A percentile compares a stretch with the other conserved stretches of the same genome.
Evolutionary conservation across 225 moss, liverwort and hornwort species (phyloP).

Genomic region (Antitrichia curtipendula): DNA sequence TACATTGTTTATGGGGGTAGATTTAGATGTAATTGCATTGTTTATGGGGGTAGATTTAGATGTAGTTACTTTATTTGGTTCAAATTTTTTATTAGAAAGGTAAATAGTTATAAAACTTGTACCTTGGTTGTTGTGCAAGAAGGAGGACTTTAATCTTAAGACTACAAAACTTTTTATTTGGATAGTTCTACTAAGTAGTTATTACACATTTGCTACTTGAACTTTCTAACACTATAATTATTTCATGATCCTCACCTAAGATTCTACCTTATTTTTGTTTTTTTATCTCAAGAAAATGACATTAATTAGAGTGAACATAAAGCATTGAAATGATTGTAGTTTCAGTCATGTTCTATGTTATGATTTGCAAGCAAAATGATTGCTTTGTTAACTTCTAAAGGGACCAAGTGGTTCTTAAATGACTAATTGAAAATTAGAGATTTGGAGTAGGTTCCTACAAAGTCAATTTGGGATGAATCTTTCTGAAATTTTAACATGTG

Average conservation of each 20-base stretch:
- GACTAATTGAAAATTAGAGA: not conserved
- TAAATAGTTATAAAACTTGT: not conserved
- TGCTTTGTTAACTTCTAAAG: not conserved
- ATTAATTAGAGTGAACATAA: not conserved
- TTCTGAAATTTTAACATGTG: not conserved
- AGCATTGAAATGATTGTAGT: not conserved
- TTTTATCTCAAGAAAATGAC: not conserved
- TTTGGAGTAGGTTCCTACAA: rapidly evolving
- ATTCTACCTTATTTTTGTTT: not conserved
- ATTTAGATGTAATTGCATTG: too few species aligned
- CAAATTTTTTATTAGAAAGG: too few species aligned
- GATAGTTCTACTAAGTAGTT: not conserved
- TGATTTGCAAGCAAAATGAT: not conserved
- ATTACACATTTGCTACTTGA: rapidly evolving
- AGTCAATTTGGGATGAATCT: not conserved
- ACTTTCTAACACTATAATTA: not conserved
- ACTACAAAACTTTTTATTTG: not conserved
- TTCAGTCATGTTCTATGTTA: not conserved
- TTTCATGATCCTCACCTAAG: not conserved
- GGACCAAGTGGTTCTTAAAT: too few species aligned
- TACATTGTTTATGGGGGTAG: too few species aligned
- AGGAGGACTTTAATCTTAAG: not conserved
- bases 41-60: rapidly evolving
- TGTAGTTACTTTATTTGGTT: not conserved
- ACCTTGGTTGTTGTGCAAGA: not conserved